A percentile compares a stretch with the other conserved stretches of the same genome.
These are phyloP conservation scores for Globisporangium radiosum DNA, from an alignment of 352 stramenopile genomes.

Conservation along the genomic window DNA sequence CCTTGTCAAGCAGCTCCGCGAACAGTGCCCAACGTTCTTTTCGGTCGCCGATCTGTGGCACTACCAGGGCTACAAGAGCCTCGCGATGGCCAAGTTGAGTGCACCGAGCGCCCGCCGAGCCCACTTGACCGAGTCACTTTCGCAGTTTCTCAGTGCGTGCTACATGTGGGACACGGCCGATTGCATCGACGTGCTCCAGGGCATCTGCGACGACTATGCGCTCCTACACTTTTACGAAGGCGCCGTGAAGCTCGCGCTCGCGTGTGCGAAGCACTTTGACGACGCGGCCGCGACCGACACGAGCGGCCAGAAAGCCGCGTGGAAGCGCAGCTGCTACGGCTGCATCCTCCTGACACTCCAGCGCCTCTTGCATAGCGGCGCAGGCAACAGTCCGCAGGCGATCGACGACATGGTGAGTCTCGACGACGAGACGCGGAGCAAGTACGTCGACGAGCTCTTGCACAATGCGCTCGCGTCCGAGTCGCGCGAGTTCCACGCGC, in stretches of 20 bases:
- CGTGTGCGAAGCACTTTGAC: slow-evolving; percentile 75
- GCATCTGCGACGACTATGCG: slow-evolving; percentile 77
- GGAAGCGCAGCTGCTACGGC: slow-evolving; percentile 73
- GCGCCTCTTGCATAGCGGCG: slow-evolving; percentile 27
- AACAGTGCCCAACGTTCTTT: slow-evolving; percentile 82
- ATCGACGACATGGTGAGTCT: slow-evolving; percentile 73
- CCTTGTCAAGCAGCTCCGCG: slow-evolving; percentile 74
- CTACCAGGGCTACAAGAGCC: slow-evolving; percentile 80
- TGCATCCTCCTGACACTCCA: slow-evolving; percentile 68
- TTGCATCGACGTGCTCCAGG: slow-evolving; percentile 66
- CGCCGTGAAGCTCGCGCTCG: slow-evolving; percentile 77
- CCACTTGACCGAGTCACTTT: slow-evolving; percentile 62
- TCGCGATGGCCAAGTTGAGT: slow-evolving; percentile 76
- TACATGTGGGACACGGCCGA: slow-evolving; percentile 84
- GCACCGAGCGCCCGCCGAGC: slow-evolving; percentile 52
- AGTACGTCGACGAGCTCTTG: slow-evolving; percentile 70
- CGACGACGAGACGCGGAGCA: slow-evolving; percentile 58
- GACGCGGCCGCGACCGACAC: slow-evolving; percentile 57
- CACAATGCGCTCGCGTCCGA: slow-evolving; percentile 68
- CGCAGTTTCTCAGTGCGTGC: slow-evolving; percentile 76
- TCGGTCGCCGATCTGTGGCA: slow-evolving; percentile 74
- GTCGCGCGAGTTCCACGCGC: slow-evolving; percentile 63
- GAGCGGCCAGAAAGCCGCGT: slow-evolving; percentile 53
- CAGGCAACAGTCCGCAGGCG: slow-evolving; percentile 44
- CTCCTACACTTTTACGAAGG: slow-evolving; percentile 79